Evolutionary conservation across 2,329 filamentous ascomycete species (phyloP).

Genomic region (Esteya vermicola): DNA sequence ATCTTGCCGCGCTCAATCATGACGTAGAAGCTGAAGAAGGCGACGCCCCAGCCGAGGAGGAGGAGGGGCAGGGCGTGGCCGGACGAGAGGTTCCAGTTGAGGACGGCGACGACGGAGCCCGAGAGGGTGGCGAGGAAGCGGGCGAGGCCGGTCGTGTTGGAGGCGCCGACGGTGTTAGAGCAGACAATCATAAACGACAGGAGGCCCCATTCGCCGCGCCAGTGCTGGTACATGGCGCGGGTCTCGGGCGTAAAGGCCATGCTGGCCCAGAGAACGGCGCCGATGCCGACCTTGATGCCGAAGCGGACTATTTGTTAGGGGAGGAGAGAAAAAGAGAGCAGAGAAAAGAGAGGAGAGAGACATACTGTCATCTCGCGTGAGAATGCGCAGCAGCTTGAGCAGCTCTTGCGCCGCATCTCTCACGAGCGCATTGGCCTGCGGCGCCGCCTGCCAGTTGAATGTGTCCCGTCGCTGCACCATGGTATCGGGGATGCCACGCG

Average conservation of each 20-base stretch:
- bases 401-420: slow-evolving; percentile 30
- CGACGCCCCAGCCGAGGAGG: slow-evolving; percentile 68
- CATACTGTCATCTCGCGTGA: slow-evolving; percentile 39
- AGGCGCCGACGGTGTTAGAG: slow-evolving; percentile 91
- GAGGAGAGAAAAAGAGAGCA: too few species aligned
- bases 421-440: slow-evolving; percentile 28
- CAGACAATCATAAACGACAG: slow-evolving; percentile 97
- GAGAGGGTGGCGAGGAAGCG: slow-evolving; percentile 77
- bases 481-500: slow-evolving; percentile 38
- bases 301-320: slow-evolving; percentile 41
- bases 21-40: slow-evolving; percentile 76
- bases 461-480: slow-evolving; percentile 38
- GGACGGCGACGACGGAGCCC: slow-evolving; percentile 60
- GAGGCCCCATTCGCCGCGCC: slow-evolving; percentile 93
- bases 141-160: slow-evolving; percentile 81
- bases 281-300: slow-evolving; percentile 84
- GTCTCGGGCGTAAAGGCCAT: slow-evolving; percentile 74
- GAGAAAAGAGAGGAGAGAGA: slow-evolving; percentile 3
- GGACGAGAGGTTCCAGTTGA: slow-evolving; percentile 63
- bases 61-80: slow-evolving; percentile 65
- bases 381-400: slow-evolving; percentile 29
- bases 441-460: slow-evolving; percentile 41
- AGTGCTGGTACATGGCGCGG: slow-evolving; percentile 66
- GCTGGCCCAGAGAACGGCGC: slow-evolving; percentile 76
- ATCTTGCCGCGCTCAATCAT: slow-evolving; percentile 74